These are phyloP conservation scores for Penicillium taxi DNA, from an alignment of 495 filamentous ascomycete genomes.

Conservation along the genomic window DNA sequence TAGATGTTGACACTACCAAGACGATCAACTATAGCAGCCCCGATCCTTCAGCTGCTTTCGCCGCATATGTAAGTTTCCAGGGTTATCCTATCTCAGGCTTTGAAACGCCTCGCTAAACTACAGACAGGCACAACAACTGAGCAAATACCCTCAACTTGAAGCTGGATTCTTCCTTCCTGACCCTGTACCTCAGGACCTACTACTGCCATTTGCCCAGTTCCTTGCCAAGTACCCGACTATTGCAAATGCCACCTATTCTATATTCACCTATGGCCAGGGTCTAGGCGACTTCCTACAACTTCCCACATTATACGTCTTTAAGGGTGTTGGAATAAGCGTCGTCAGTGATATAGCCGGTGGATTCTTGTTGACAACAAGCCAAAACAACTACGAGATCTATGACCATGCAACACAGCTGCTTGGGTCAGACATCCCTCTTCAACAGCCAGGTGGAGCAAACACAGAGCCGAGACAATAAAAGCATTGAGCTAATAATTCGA, in stretches of 20 bases:
- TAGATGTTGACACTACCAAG: slow-evolving; percentile 34
- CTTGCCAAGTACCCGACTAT: slow-evolving; percentile 35
- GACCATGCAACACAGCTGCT: slow-evolving; percentile 24
- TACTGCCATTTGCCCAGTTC: slow-evolving; percentile 43
- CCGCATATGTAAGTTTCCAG: slow-evolving; percentile 30
- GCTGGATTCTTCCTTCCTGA: slow-evolving; percentile 40
- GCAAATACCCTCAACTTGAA: slow-evolving; percentile 20
- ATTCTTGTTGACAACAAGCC: slow-evolving; percentile 16
- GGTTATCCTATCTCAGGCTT: too few relatives aligned
- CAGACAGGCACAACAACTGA: too few relatives aligned
- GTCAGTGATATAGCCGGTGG: slow-evolving; percentile 12
- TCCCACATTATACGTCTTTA: slow-evolving; percentile 24
- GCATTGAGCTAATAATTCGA: slow-evolving; percentile 25
- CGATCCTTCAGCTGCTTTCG: slow-evolving; percentile 22
- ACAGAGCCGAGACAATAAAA: slow-evolving; percentile 13
- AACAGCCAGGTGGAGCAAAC: slow-evolving; percentile 22
- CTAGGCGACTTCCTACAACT: slow-evolving; percentile 31
- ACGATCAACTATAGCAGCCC: slow-evolving; percentile 30
- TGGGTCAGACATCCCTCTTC: slow-evolving; percentile 22
- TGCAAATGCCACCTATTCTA: slow-evolving; percentile 17
- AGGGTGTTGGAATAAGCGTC: slow-evolving; percentile 16
- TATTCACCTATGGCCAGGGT: slow-evolving; percentile 24
- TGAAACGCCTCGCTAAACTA: too few relatives aligned
- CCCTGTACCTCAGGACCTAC: slow-evolving; percentile 44
- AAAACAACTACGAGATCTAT: slow-evolving; percentile 39